These are phyloP conservation scores for Ochromonas danica DNA, from an alignment of 108 stramenopile genomes.

Conservation along the genomic window DNA sequence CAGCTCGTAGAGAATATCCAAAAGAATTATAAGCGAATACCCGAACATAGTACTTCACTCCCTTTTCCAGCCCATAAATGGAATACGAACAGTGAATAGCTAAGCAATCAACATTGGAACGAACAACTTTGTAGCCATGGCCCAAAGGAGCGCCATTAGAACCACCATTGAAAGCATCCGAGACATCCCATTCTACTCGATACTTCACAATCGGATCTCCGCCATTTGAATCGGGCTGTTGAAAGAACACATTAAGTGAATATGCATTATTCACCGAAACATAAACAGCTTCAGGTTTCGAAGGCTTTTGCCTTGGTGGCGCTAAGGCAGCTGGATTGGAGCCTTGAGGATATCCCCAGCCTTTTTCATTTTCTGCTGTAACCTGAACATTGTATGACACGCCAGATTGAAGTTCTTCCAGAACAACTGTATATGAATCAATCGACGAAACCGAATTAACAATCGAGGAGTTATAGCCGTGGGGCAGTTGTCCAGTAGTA, in stretches of 20 bases:
- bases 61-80: conserved; percentile 54
- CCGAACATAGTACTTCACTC: conserved; percentile 67
- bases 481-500: conserved; percentile 21
- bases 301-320: conserved; percentile 68
- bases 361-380: conserved; percentile 57
- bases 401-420: conserved; percentile 58
- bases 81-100: conserved; percentile 48
- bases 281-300: conserved; percentile 50
- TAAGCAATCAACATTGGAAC: conserved; percentile 42
- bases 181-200: conserved; percentile 64
- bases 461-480: conserved; percentile 48
- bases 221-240: conserved; percentile 51
- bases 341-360: conserved; percentile 57
- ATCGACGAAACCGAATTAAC: background rate
- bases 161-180: conserved; percentile 40
- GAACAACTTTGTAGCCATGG: conserved; percentile 54
- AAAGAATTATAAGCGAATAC: conserved; percentile 71
- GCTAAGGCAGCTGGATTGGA: conserved; percentile 62
- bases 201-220: conserved; percentile 58
- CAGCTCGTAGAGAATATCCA: conserved; percentile 58
- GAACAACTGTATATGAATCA: conserved; percentile 20
- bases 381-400: conserved; percentile 63
- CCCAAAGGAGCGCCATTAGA: conserved; percentile 59
- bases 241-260: conserved; percentile 54
- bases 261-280: conserved; percentile 49